Percentiles rank a stretch among this genome's conserved stretches.
Conservation (phyloP, 257 asterid species). For the Pogostemon cablin region DNA sequence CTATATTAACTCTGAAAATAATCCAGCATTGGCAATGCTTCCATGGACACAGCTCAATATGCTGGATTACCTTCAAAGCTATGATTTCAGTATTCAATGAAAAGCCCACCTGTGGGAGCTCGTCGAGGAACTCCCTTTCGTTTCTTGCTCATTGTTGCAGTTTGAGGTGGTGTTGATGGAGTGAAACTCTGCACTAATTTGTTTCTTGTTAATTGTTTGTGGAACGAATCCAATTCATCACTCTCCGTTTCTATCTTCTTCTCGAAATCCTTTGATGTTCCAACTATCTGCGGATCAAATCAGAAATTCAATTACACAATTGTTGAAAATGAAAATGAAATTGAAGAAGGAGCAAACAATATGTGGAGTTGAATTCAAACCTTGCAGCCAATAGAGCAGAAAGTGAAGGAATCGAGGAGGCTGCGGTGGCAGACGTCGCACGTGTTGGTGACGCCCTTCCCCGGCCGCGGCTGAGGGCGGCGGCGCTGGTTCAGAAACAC, state of each 20-base stretch:
- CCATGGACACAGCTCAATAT: conserved; percentile 40
- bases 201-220: conserved; percentile 35
- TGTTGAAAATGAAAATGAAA: neutral
- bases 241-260: conserved; percentile 34
- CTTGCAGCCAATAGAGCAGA: conserved; percentile 88
- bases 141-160: conserved; percentile 38
- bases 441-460: conserved; percentile 65
- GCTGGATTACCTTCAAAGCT: conserved; percentile 24
- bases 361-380: conserved; percentile 30
- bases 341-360: neutral
- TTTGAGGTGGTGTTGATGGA: conserved; percentile 52
- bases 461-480: conserved; percentile 73
- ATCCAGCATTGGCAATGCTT: conserved; percentile 49
- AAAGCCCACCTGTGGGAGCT: conserved; percentile 50
- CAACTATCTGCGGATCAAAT: conserved; percentile 42
- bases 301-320: neutral
- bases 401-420: conserved; percentile 70
- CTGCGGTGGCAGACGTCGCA: conserved; percentile 69
- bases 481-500: conserved; percentile 71
- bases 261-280: conserved; percentile 45
- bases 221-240: conserved; percentile 40
- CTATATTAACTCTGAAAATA: conserved; percentile 18
- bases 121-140: conserved; percentile 57
- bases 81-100: conserved; percentile 34
- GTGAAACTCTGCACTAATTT: conserved; percentile 40